Percentiles rank a stretch among this genome's conserved stretches.
Conservation (phyloP, 257 asterid genomes). For the Hygrophila difformis region DNA sequence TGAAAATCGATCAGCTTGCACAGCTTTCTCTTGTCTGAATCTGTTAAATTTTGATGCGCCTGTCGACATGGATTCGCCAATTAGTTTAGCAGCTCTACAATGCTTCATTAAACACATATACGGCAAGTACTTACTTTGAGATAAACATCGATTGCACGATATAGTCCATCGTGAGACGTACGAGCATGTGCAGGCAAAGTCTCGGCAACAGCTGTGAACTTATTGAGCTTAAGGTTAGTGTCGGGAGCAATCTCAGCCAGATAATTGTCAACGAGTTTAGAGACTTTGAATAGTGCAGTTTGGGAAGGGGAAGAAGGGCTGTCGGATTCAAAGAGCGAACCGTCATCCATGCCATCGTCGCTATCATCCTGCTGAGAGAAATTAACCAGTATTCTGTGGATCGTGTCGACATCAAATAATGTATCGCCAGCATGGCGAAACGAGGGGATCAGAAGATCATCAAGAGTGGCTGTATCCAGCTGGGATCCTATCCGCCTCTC, state of each 20-base stretch:
- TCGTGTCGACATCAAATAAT: conserved; percentile 74
- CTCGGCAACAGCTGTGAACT: conserved; percentile 78
- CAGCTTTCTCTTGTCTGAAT: conserved; percentile 61
- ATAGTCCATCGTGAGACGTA: conserved; percentile 65
- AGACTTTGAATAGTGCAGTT: conserved; percentile 66
- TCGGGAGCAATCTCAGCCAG: conserved; percentile 93
- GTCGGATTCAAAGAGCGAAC: conserved; percentile 56
- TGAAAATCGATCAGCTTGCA: conserved; percentile 80
- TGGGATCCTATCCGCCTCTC: conserved; percentile 90
- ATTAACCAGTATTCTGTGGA: conserved; percentile 71
- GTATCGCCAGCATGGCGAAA: conserved; percentile 69
- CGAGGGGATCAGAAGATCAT: conserved; percentile 84
- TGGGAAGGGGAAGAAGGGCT: conserved; percentile 74
- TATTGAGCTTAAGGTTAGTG: conserved; percentile 68
- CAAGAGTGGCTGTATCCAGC: conserved; percentile 68
- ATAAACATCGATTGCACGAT: conserved; percentile 81
- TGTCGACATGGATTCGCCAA: conserved; percentile 19
- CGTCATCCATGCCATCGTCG: conserved; percentile 79
- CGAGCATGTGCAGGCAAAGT: conserved; percentile 80
- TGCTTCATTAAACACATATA: not conserved
- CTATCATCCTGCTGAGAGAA: conserved; percentile 83
- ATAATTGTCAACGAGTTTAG: conserved; percentile 76
- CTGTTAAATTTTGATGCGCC: conserved; percentile 74
- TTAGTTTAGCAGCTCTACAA: conserved; percentile 1
- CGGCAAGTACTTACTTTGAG: conserved; percentile 55